Conservation (phyloP, 257 asterid genomes). For the Ilex asprella region DNA sequence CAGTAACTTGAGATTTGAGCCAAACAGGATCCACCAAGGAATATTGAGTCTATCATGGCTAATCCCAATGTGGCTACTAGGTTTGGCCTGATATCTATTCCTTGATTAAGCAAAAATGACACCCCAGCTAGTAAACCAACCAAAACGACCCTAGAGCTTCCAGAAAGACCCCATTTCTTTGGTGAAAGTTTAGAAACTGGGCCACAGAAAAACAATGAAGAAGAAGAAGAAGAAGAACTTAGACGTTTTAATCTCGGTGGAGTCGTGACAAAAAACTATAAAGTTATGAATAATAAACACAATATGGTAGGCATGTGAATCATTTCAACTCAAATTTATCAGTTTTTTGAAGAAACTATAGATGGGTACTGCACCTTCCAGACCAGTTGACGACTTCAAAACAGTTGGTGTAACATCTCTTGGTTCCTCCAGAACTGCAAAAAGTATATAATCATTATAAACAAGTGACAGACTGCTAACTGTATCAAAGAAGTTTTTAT, state of each 20-base stretch:
- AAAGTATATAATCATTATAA: neutral
- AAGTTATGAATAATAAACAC: too few relatives aligned
- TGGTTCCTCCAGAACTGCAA: conserved; percentile 83
- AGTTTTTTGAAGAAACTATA: too few relatives aligned
- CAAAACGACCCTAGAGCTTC: conserved; percentile 64
- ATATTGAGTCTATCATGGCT: conserved; percentile 62
- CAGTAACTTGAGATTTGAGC: conserved; percentile 90
- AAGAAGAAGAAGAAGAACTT: too few relatives aligned
- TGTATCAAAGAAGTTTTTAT: too few relatives aligned
- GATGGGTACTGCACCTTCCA: conserved; percentile 36
- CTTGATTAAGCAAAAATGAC: conserved; percentile 68
- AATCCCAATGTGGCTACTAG: conserved; percentile 64
- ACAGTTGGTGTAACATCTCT: conserved; percentile 85
- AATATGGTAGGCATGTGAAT: neutral
- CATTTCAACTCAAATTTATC: neutral
- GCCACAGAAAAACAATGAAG: conserved; percentile 7
- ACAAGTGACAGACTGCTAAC: neutral
- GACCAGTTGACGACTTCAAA: conserved; percentile 73
- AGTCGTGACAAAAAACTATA: too few relatives aligned
- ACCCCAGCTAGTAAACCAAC: conserved; percentile 57
- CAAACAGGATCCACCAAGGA: conserved; percentile 88
- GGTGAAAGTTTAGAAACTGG: conserved; percentile 89
- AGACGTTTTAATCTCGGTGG: too few relatives aligned
- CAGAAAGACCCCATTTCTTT: conserved; percentile 94
- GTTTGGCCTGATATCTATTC: conserved; percentile 87